Base-by-base conservation (phyloP, 1,284 basidiomycete species). In the Microbotryum scabiosae region DNA sequence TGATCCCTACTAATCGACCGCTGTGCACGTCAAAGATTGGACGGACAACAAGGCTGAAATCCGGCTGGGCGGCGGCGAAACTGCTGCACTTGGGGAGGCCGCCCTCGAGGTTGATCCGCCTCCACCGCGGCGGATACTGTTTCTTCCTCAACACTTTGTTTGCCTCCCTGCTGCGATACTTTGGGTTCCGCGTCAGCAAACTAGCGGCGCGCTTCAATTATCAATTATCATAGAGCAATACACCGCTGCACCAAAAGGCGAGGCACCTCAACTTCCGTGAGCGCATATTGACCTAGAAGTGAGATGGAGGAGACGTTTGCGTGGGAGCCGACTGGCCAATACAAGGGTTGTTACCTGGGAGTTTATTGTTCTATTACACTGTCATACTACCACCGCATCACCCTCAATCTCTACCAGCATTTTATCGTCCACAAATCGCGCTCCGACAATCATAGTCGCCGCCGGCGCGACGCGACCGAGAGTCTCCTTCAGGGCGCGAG, bases 81-180 rank as follows among this genome's bases (percentile, higher is more conserved):
- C 49, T 1, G 57, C 60, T 16, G 10, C 41, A 1, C 52, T 66
- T 9, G 59, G 59, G 8, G 21, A 53, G 9, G 36, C 12, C 3
- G 65, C 51, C 0, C 62, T 55, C 50, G 21, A 47, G 8, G 6
- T 57, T 66, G 49, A 62, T 66, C 36, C 23, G 43, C 1, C 57
- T 61, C 3, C 9, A 36, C 2, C 51, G 60, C 3, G 65, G 65
- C 26, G 62, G 65, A 1, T 66, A 56, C 44, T 66, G 65, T 55
- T 66, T 66, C 53, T 53, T 25, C 8, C 41, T 57, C 55, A 66
- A 66, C 52, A 45, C 36, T 3, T 53, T 52, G 0, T 66, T 62
- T 21, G 59, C 65, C 0, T 28, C 41, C 0, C 25, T 66, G 1
- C 18, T 66, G 44, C 41, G 65, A 7, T 48, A 10, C 30, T 50